Percentiles rank a stretch among this genome's conserved stretches.
phyloP scores from a whole-genome alignment of 2,329 filamentous ascomycete species.

The Fusarium goolgardi region DNA sequence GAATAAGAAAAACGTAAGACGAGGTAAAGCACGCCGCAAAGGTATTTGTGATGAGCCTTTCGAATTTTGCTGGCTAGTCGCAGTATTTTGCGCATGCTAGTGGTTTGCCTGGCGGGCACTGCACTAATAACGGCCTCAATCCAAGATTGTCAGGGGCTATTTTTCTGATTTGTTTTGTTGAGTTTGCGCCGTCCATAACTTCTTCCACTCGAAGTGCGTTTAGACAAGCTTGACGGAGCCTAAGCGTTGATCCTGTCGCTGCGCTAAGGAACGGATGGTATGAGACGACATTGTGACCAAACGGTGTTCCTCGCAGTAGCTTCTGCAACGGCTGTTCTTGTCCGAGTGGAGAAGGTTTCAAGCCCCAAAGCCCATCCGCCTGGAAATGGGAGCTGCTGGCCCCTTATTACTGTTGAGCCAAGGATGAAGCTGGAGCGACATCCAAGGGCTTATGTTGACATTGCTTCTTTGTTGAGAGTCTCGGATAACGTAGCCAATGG shows the following conservation, averaged over 20 bases:
- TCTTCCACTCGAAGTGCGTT: conserved; percentile 18
- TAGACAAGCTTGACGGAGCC: conserved; percentile 13
- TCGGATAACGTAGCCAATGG: conserved; percentile 16
- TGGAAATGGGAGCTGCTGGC: conserved; percentile 17
- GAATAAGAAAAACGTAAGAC: background rate
- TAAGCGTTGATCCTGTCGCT: conserved; percentile 20
- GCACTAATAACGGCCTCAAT: conserved; percentile 22
- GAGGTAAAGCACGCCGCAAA: background rate
- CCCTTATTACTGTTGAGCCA: conserved; percentile 29
- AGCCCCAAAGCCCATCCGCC: conserved; percentile 26
- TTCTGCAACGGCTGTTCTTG: conserved; percentile 34
- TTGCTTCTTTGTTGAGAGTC: conserved; percentile 12
- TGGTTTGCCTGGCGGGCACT: conserved; percentile 9
- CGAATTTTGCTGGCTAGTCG: no score
- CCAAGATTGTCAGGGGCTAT: conserved; percentile 3
- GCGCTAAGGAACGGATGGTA: conserved; percentile 36
- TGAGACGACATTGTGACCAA: conserved; percentile 35
- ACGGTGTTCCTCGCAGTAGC: conserved; percentile 40
- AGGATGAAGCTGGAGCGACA: conserved; percentile 6
- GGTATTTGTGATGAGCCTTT: background rate
- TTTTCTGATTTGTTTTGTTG: conserved; percentile 36
- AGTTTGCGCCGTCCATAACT: conserved; percentile 32
- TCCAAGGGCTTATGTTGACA: conserved; percentile 6
- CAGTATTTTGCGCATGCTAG: background rate
- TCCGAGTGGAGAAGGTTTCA: conserved; percentile 33